Percentiles rank a stretch among this genome's conserved stretches.
Conservation (phyloP, 1,284 basidiomycete species). For the Ganoderma boninense region DNA sequence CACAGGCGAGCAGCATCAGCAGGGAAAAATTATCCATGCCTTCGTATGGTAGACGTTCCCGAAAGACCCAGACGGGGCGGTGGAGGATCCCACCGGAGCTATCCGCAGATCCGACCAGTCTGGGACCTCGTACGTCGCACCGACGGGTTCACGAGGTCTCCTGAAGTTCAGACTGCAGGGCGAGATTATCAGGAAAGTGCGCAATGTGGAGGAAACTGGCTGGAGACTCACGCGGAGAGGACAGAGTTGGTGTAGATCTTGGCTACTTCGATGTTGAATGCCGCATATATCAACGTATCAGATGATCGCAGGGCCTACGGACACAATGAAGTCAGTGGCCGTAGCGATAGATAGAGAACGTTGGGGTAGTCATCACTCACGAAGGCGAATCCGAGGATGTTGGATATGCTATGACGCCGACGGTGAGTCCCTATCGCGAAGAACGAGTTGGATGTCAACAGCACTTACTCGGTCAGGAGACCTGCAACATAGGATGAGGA, state of each 20-base stretch:
- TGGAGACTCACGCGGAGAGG: background rate
- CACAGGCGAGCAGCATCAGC: background rate
- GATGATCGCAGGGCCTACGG: background rate
- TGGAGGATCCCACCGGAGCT: background rate
- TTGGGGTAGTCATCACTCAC: background rate
- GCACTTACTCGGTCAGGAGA: background rate
- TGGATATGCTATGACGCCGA: background rate
- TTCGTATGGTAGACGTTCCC: background rate
- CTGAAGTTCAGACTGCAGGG: background rate
- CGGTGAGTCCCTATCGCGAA: background rate
- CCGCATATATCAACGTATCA: background rate
- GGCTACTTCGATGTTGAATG: background rate
- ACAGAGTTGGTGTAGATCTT: slow-evolving; percentile 1
- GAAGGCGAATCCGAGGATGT: background rate
- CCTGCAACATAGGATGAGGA: background rate
- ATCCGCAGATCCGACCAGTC: background rate
- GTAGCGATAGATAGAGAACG: background rate
- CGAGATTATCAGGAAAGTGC: background rate
- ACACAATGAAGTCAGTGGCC: background rate
- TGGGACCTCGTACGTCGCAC: background rate
- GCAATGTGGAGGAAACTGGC: background rate
- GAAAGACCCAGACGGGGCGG: background rate
- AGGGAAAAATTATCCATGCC: too few relatives aligned
- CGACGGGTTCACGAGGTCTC: background rate
- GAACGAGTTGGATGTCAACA: accelerated